A percentile compares a stretch with the other conserved stretches of the same genome.
phyloP scores from a whole-genome alignment of 2,329 filamentous ascomycete species.

The Cytospora mali region DNA sequence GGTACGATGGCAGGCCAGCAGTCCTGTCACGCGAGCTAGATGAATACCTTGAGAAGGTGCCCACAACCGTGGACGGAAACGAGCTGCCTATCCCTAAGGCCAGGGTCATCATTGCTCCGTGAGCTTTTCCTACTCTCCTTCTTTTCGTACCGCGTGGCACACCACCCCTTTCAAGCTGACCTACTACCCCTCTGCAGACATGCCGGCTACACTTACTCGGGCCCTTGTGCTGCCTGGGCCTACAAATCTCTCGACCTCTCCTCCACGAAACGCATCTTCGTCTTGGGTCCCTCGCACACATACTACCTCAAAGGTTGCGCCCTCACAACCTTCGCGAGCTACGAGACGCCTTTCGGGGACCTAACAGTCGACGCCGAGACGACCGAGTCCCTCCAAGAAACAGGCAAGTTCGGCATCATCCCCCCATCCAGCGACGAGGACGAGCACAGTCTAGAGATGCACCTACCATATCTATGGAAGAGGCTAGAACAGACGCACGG shows the following conservation, averaged over 20 bases:
- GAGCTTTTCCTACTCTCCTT: conserved; percentile 43
- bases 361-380: conserved; percentile 65
- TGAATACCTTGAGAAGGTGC: conserved; percentile 72
- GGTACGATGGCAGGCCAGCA: conserved; percentile 71
- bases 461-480: conserved; percentile 90
- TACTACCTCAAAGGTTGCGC: conserved; percentile 78
- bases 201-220: conserved; percentile 91
- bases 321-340: conserved; percentile 70
- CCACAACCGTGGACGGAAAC: conserved; percentile 61
- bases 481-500: conserved; percentile 59
- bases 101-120: conserved; percentile 91
- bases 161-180: not conserved
- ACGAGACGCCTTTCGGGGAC: conserved; percentile 74
- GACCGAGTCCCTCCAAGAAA: conserved; percentile 51
- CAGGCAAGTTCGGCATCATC: conserved; percentile 67
- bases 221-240: conserved; percentile 88
- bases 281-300: conserved; percentile 91
- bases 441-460: conserved; percentile 97
- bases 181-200: conserved; percentile 59
- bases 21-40: conserved; percentile 72
- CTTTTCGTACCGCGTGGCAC: conserved; percentile 22
- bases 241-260: conserved; percentile 87
- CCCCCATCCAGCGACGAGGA: conserved; percentile 67
- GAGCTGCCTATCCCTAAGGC: conserved; percentile 71
- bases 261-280: conserved; percentile 81